Conservation (phyloP, 2,329 filamentous ascomycete genomes). For the Neurospora sp. region DNA sequence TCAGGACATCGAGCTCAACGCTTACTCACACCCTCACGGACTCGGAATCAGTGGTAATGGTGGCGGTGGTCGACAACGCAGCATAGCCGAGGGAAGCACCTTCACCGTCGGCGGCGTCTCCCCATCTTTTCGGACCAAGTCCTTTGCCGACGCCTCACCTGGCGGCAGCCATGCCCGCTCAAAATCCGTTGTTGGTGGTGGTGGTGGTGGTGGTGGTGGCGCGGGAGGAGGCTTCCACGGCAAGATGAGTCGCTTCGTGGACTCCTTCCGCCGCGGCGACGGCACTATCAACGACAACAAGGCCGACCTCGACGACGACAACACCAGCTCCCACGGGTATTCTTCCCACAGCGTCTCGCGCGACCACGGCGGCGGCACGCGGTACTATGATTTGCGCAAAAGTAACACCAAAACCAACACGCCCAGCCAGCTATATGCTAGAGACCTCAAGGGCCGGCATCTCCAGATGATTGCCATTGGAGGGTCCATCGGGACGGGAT, state of each 20-base stretch:
- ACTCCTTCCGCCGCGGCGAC: slow-evolving; percentile 18
- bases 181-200: neutral
- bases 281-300: slow-evolving; percentile 2
- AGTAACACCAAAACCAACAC: slow-evolving; percentile 11
- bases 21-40: neutral
- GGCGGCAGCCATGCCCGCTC: neutral
- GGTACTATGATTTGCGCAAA: slow-evolving; percentile 17
- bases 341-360: slow-evolving; percentile 3
- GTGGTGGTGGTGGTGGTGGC: neutral
- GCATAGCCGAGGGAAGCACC: slow-evolving; percentile 12
- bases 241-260: slow-evolving; percentile 12
- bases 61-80: slow-evolving; percentile 8
- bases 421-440: slow-evolving; percentile 15
- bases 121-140: neutral
- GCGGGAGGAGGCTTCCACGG: slow-evolving; percentile 3
- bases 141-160: neutral
- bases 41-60: neutral
- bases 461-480: slow-evolving; percentile 66
- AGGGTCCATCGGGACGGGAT: slow-evolving; percentile 81
- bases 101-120: slow-evolving; percentile 6
- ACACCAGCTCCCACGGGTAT: neutral
- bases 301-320: slow-evolving; percentile 2
- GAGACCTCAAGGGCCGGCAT: slow-evolving; percentile 59
- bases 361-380: slow-evolving; percentile 7
- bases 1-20: slow-evolving; percentile 17